These are phyloP conservation scores for Globisporangium echinulatum DNA, from an alignment of 352 stramenopile genomes.

Conservation along the genomic window DNA sequence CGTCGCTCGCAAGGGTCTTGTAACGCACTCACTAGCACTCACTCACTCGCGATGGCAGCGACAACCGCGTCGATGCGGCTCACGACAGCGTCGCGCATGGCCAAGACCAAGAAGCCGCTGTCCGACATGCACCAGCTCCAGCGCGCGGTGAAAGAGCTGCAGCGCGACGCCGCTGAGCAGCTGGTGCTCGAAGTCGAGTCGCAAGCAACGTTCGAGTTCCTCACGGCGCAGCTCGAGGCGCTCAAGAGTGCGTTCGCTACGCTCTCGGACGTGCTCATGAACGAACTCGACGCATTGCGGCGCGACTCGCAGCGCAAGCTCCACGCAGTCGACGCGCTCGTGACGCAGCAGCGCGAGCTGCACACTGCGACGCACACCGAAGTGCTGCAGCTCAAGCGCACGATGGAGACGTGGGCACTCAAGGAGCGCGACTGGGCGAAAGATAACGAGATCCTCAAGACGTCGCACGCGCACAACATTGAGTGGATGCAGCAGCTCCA, in stretches of 20 bases:
- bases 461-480: slow-evolving; percentile 72
- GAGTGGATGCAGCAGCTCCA: slow-evolving; percentile 87
- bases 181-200: slow-evolving; percentile 73
- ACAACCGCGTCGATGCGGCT: slow-evolving; percentile 44
- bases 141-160: slow-evolving; percentile 66
- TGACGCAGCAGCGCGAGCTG: slow-evolving; percentile 47
- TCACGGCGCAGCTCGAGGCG: slow-evolving; percentile 69
- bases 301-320: slow-evolving; percentile 63
- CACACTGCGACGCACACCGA: slow-evolving; percentile 59
- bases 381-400: slow-evolving; percentile 67
- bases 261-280: slow-evolving; percentile 72
- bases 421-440: slow-evolving; percentile 85
- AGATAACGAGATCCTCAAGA: slow-evolving; percentile 82
- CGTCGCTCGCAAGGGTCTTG: too few relatives aligned
- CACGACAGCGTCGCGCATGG: slow-evolving; percentile 48
- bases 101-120: slow-evolving; percentile 75
- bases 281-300: slow-evolving; percentile 59
- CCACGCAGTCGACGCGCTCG: slow-evolving; percentile 48
- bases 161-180: slow-evolving; percentile 68
- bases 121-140: slow-evolving; percentile 81
- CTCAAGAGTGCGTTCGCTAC: slow-evolving; percentile 74
- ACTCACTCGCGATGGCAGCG: slow-evolving; percentile 4
- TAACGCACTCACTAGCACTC: too few relatives aligned
- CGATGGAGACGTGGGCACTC: slow-evolving; percentile 70
- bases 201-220: slow-evolving; percentile 77